These are phyloP conservation scores for Boletellus ananas DNA, from an alignment of 768 basidiomycete species.

Conservation along the genomic window DNA sequence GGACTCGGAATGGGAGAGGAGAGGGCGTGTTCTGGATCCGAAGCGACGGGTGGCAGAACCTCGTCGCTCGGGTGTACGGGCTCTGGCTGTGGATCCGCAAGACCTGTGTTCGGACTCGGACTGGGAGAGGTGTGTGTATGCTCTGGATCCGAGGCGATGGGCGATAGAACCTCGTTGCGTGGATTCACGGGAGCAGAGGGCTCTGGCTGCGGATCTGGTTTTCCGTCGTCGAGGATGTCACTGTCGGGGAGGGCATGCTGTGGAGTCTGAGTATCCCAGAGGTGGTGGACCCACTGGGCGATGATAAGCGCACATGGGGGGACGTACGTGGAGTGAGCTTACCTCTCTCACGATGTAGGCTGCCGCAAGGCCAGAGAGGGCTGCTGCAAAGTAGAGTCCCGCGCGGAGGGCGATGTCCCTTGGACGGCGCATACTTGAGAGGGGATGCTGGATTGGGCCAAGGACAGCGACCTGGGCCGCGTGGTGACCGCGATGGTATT, in stretches of 20 bases:
- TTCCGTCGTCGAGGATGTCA: not conserved
- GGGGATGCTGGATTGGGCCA: not conserved
- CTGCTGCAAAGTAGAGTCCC: conserved; percentile 2
- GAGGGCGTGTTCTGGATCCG: too few species aligned
- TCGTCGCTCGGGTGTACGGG: too few species aligned
- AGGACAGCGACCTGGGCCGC: not conserved
- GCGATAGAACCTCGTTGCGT: too few species aligned
- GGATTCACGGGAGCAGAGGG: too few species aligned
- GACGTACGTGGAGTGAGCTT: not conserved
- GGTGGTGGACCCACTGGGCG: conserved; percentile 11
- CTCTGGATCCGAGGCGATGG: too few species aligned
- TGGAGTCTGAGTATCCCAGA: not conserved
- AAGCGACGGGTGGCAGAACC: too few species aligned
- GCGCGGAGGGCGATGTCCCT: conserved; percentile 10
- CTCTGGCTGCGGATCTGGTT: not conserved
- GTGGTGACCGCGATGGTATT: not conserved
- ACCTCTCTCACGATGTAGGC: conserved; percentile 22
- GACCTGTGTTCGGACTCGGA: not conserved
- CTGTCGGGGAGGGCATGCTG: not conserved
- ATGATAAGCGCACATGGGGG: not conserved
- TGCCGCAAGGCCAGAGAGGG: conserved; percentile 19
- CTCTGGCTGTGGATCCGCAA: too few species aligned
- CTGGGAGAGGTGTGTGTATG: not conserved
- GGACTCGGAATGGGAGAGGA: not conserved
- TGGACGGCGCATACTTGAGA: conserved; percentile 9